Percentiles rank a stretch among this genome's conserved stretches.
Conservation (phyloP, 1,284 basidiomycete genomes). For the Crucibulum parvulum region DNA sequence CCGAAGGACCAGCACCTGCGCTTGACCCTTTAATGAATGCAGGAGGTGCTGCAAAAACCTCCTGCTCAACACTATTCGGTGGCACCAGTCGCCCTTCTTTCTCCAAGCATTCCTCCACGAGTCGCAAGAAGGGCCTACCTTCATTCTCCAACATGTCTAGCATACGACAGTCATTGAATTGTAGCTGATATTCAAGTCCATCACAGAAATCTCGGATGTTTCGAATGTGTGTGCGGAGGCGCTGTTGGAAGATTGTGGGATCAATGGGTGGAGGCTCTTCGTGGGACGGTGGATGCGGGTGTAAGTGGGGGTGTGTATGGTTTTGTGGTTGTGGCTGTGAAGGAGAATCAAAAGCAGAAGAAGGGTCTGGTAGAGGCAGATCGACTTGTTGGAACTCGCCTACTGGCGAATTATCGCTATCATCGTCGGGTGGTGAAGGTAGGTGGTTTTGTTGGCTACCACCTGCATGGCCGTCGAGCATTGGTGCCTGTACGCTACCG, state of each 20-base stretch:
- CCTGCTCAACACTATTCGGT: neutral
- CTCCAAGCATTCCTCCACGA: slow-evolving; percentile 33
- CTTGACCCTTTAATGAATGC: neutral
- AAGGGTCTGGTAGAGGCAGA: too few species aligned
- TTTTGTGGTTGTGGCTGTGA: too few species aligned
- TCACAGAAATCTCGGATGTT: slow-evolving; percentile 37
- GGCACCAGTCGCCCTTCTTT: slow-evolving; percentile 30
- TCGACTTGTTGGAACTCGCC: too few species aligned
- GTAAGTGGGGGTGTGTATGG: neutral
- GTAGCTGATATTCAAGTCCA: slow-evolving; percentile 38
- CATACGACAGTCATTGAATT: slow-evolving; percentile 40
- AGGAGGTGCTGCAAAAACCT: neutral
- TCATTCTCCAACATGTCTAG: slow-evolving; percentile 34
- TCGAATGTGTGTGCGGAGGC: slow-evolving; percentile 31
- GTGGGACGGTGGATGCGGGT: neutral
- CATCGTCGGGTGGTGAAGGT: slow-evolving; percentile 5
- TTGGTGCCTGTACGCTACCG: too few species aligned
- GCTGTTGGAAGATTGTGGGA: slow-evolving; percentile 23
- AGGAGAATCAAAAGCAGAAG: too few species aligned
- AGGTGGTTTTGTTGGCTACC: neutral
- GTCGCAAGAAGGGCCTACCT: slow-evolving; percentile 31
- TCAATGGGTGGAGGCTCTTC: slow-evolving; percentile 1
- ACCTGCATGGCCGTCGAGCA: too few species aligned
- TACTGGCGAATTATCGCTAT: neutral
- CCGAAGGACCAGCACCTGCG: too few species aligned